Evolutionary conservation across 768 basidiomycete genomes (phyloP).

Genomic region (Russula compacta): DNA sequence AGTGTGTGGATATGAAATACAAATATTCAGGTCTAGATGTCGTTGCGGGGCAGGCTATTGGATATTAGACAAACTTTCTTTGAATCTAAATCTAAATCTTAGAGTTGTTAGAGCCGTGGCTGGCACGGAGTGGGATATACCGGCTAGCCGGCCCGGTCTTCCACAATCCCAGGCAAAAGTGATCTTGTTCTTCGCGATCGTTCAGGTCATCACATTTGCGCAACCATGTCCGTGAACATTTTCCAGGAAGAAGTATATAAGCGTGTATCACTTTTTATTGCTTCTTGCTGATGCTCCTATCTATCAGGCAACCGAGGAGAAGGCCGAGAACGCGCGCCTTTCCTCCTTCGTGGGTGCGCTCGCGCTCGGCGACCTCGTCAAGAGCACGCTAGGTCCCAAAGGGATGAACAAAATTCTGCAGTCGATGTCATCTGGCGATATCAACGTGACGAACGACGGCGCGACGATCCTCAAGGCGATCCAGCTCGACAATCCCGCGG

Average conservation of each 20-base stretch:
- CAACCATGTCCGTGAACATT: conserved; percentile 61
- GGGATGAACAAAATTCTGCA: conserved; percentile 99
- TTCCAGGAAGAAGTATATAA: conserved; percentile 49
- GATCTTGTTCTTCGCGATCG: too few species aligned
- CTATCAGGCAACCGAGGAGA: conserved; percentile 77
- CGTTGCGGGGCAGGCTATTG: too few species aligned
- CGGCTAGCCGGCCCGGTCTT: too few species aligned
- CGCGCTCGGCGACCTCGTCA: conserved; percentile 95
- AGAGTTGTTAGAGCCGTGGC: too few species aligned
- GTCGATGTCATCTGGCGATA: conserved; percentile 78
- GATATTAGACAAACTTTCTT: too few species aligned
- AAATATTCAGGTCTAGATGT: too few species aligned
- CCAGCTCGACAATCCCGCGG: conserved; percentile 95
- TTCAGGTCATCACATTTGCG: too few species aligned
- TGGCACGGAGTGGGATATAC: too few species aligned
- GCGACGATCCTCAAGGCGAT: conserved; percentile 98
- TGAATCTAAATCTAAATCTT: too few species aligned
- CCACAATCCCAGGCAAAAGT: too few species aligned
- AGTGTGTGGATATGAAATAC: too few species aligned
- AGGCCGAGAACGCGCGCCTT: conserved; percentile 95
- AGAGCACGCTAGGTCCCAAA: conserved; percentile 96
- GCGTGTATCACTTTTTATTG: neutral
- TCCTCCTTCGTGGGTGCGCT: conserved; percentile 97
- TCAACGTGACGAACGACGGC: conserved; percentile 98
- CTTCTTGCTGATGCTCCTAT: neutral